A percentile compares a stretch with the other conserved stretches of the same genome.
phyloP scores from a whole-genome alignment of 169 alveolate species.

The Toxoplasma gondii region DNA sequence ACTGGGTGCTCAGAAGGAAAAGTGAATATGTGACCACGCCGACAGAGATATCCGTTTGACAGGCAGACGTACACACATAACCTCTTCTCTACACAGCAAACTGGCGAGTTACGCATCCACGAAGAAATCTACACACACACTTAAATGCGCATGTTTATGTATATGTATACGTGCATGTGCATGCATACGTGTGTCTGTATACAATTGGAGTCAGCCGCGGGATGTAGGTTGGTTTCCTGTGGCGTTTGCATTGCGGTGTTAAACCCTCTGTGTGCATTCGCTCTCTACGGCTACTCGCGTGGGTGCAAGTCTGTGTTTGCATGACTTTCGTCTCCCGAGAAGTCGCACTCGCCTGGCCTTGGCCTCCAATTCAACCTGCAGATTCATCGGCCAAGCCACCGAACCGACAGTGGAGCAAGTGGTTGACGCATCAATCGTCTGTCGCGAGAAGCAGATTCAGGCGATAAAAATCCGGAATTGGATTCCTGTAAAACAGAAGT shows the following conservation, averaged over 20 bases:
- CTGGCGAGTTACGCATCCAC: background rate
- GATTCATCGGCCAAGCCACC: slow-evolving; percentile 56
- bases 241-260: background rate
- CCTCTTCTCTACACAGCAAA: background rate
- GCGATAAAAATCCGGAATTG: slow-evolving; percentile 48
- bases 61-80: no score
- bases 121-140: background rate
- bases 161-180: background rate
- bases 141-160: background rate
- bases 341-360: no score
- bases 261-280: background rate
- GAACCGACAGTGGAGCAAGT: slow-evolving; percentile 64
- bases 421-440: slow-evolving; percentile 57
- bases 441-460: slow-evolving; percentile 38
- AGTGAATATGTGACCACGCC: no score
- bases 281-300: background rate
- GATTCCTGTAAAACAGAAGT: slow-evolving; percentile 57
- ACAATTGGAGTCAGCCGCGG: background rate
- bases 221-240: no score
- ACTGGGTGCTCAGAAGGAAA: no score
- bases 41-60: no score
- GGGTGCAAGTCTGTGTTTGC: no score
- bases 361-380: no score
- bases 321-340: no score
- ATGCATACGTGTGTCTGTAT: no score